Evolutionary conservation across 805 yeast species (phyloP), one percentile per base, ranked within the genome.

Genomic region (Ogataea siamensis): DNA sequence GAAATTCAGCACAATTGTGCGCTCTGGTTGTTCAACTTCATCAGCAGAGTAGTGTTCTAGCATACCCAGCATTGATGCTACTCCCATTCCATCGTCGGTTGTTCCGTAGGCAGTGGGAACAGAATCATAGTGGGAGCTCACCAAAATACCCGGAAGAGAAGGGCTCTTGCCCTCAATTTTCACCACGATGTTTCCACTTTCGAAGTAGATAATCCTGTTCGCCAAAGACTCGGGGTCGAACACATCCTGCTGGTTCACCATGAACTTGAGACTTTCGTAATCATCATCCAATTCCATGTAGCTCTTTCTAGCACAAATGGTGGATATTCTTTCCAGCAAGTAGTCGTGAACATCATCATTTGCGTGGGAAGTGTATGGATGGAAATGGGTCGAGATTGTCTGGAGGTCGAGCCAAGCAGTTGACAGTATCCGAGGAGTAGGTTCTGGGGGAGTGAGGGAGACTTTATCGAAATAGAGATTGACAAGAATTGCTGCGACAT

Each of bases 61-160:
- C 3, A 85, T 65, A 2, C 88, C 94, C 32, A 88, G 63, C 70
- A 88, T 66, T 7, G 93, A 73, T 1, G 88, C 95, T 43, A 87
- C 70, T 7, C 96, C 96, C 66, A 80, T 79, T 1, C 96, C 96
- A 55, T 87, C 96, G 58, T 89, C 97, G 2, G 96, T 89, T 2
- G 93, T 78, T 20, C 97, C 97, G 50, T 67, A 78, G 4, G 87
- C 79, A 2, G 94, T 77, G 14, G 96, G 94, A 6, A 88, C 96
- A 6, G 91, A 78, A 63, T 88, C 97, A 53, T 67, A 89, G 63
- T 89, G 97, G 5, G 96, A 88, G 50, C 93, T 82, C 3, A 89
- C 57, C 28, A 88, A 62, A 4, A 88, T 59, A 1, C 88, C 94
- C 1, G 83, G 82, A 34, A 83, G 61, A 0, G 63, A 50, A 1